Percentiles rank a stretch among this genome's conserved stretches.
These are phyloP conservation scores for Gossypium lobatum DNA, from an alignment of 441 rosid genomes.

Conservation along the genomic window DNA sequence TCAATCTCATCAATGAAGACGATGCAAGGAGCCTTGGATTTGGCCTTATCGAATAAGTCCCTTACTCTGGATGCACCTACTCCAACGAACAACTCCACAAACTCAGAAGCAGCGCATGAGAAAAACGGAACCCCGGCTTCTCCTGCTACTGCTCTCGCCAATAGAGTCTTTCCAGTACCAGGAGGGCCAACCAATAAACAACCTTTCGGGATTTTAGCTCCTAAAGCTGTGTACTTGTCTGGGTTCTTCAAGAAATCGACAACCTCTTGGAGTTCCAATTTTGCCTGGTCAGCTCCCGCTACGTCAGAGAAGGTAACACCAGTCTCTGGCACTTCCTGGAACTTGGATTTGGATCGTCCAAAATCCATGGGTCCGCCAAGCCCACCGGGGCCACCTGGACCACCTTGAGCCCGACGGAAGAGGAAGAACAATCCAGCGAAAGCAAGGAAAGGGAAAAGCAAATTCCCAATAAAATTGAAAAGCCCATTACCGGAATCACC, in stretches of 20 bases:
- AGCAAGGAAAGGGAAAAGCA: slow-evolving; percentile 68
- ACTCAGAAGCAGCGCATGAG: slow-evolving; percentile 78
- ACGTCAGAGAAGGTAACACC: slow-evolving; percentile 81
- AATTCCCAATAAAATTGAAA: slow-evolving; percentile 67
- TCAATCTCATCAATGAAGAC: slow-evolving; percentile 84
- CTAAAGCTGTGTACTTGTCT: slow-evolving; percentile 85
- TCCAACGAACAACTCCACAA: slow-evolving; percentile 80
- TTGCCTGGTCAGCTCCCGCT: slow-evolving; percentile 93
- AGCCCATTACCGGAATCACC: slow-evolving; percentile 83
- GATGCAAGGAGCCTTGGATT: slow-evolving; percentile 70
- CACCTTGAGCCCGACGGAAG: slow-evolving; percentile 82
- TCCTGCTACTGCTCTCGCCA: slow-evolving; percentile 87
- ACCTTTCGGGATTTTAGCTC: slow-evolving; percentile 92
- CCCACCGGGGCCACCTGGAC: slow-evolving; percentile 91
- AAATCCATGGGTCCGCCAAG: slow-evolving; percentile 97
- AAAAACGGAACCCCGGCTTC: slow-evolving; percentile 79
- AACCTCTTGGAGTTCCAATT: slow-evolving; percentile 84
- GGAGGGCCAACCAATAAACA: slow-evolving; percentile 92
- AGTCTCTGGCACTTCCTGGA: slow-evolving; percentile 92
- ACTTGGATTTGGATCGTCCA: slow-evolving; percentile 83
- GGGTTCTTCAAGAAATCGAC: slow-evolving; percentile 93
- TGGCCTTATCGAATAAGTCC: slow-evolving; percentile 78
- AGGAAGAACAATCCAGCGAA: slow-evolving; percentile 78
- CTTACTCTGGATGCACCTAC: slow-evolving; percentile 81
- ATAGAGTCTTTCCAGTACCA: slow-evolving; percentile 80